Evolutionary conservation across 2,329 filamentous ascomycete genomes (phyloP), one percentile per base, ranked within the genome.

Genomic region (Cladobotryum mycophilum): DNA sequence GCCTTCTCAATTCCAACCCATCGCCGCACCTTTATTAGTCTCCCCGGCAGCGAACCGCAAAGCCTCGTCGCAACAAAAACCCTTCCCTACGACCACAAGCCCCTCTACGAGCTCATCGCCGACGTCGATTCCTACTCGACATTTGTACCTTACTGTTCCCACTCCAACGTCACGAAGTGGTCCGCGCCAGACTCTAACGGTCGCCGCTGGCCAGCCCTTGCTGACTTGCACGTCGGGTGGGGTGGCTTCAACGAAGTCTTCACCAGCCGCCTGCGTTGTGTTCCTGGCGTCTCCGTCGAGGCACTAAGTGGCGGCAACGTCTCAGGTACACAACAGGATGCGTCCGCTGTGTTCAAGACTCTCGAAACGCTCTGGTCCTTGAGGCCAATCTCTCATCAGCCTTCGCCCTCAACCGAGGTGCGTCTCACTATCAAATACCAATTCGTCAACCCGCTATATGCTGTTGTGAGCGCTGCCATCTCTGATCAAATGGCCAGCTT

Each of bases 61-160:
- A 81, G 74, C 56, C 77, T 97, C 51, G 81, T 79, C 47, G 90
- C 89, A 11, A 76, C 78, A 17, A 86, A 89, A 54, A 86, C 78
- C 4, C 84, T 97, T 13, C 86, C 88, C 13, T 95, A 95, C 74
- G 72, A 84, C 1, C 74, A 82, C 33, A 62, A 69, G 4, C 75
- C 81, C 1, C 83, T 99, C 59, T 99, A 93, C 80, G 76, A 77
- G 58, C 79, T 96, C 49, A 91, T 99, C 67, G 84, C 90, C 70
- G 89, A 96, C 69, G 84, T 99, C 57, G 81, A 89, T 67, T 82
- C 82, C 56, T 99, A 99, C 79, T 75, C 79, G 36, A 67, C 75
- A 57, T 99, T 97, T 76, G 81, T 99, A n/a, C 93, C 93, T 11
- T 96, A 95, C 78, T 95, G 92, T 71, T 79, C 81, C 41, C 76